A percentile compares a stretch with the other conserved stretches of the same genome.
phyloP scores from a whole-genome alignment of 2,329 filamentous ascomycete genomes.

The Aspergillus japonicus region DNA sequence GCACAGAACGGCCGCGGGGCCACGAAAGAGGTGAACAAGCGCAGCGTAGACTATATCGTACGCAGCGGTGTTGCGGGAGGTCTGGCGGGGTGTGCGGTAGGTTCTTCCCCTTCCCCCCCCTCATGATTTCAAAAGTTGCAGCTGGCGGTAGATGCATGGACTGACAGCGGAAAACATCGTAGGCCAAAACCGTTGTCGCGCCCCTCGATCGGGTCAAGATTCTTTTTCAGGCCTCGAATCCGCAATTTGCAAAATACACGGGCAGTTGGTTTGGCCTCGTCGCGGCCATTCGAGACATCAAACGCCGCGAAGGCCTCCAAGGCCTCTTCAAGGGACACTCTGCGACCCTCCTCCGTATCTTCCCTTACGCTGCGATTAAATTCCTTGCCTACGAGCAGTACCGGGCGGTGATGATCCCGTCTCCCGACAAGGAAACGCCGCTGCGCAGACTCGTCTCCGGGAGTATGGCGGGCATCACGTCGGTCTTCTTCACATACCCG shows the following conservation, averaged over 20 bases:
- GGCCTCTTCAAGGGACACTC: slow-evolving; percentile 94
- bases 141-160: not conserved
- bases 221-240: slow-evolving; percentile 93
- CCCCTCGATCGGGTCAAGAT: slow-evolving; percentile 98
- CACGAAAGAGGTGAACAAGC: slow-evolving; percentile 58
- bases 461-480: slow-evolving; percentile 68
- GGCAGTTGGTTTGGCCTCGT: slow-evolving; percentile 83
- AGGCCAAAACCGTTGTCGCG: slow-evolving; percentile 95
- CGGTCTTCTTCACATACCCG: slow-evolving; percentile 94
- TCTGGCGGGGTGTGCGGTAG: slow-evolving; percentile 84
- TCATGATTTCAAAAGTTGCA: not conserved
- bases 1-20: slow-evolving; percentile 17
- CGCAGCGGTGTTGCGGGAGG: slow-evolving; percentile 85
- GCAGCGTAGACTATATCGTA: slow-evolving; percentile 79
- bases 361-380: slow-evolving; percentile 96
- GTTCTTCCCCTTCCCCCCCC: slow-evolving; percentile 37
- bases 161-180: slow-evolving; percentile 13
- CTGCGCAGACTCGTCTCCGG: slow-evolving; percentile 59
- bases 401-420: slow-evolving; percentile 71
- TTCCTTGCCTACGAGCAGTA: slow-evolving; percentile 98
- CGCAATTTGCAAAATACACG: slow-evolving; percentile 88
- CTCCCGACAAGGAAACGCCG: slow-evolving; percentile 72
- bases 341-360: slow-evolving; percentile 88
- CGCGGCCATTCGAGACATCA: slow-evolving; percentile 82
- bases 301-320: slow-evolving; percentile 66